Evolutionary conservation across 169 alveolate species (phyloP).

Genomic region (Plasmodium knowlesi): DNA sequence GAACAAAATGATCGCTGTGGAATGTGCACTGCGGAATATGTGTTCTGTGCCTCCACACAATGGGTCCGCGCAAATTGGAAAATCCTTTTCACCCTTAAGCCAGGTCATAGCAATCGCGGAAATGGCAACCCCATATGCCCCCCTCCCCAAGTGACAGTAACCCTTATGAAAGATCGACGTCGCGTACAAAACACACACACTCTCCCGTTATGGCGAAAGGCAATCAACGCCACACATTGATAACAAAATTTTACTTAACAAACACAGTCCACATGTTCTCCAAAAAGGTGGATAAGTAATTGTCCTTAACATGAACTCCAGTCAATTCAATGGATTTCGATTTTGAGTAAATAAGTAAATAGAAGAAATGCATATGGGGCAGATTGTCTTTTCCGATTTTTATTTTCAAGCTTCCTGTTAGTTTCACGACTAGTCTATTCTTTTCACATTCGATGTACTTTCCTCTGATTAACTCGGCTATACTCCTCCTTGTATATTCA

Average conservation of each 20-base stretch:
- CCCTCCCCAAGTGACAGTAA: neutral
- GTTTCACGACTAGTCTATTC: conserved; percentile 36
- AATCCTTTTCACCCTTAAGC: neutral
- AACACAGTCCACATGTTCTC: conserved; percentile 13
- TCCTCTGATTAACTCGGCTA: conserved; percentile 14
- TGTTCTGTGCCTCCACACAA: neutral
- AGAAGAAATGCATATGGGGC: conserved; percentile 20
- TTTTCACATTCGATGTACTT: conserved; percentile 35
- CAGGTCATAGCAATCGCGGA: neutral
- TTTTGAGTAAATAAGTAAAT: conserved; percentile 47
- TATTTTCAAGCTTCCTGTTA: conserved; percentile 10
- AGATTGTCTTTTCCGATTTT: conserved; percentile 37
- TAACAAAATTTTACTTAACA: neutral
- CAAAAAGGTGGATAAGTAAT: conserved; percentile 25
- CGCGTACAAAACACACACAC: neutral
- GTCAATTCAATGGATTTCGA: conserved; percentile 72
- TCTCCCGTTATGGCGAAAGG: neutral
- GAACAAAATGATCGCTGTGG: neutral
- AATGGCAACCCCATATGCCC: neutral
- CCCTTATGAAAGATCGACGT: neutral
- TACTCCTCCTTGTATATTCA: conserved; percentile 5
- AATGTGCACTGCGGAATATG: neutral
- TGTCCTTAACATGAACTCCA: conserved; percentile 40
- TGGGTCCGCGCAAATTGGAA: neutral
- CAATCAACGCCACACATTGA: neutral